Percentiles rank a stretch among this genome's conserved stretches.
These are phyloP conservation scores for Leccinum griseonigrum DNA, from an alignment of 1,284 basidiomycete genomes.

Conservation along the genomic window DNA sequence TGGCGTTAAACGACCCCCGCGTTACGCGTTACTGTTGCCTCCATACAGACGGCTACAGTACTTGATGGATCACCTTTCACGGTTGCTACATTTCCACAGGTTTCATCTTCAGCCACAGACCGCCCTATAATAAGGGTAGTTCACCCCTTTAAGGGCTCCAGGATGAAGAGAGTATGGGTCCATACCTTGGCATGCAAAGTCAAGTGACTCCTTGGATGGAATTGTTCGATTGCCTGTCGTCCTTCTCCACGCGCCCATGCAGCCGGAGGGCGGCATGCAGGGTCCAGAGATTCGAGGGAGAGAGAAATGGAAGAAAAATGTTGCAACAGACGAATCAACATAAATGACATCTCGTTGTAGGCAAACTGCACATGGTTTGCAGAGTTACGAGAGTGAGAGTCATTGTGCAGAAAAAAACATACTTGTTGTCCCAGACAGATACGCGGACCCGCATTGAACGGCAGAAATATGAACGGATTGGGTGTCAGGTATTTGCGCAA, in stretches of 20 bases:
- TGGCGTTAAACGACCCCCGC: no score
- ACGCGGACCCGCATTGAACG: conserved; percentile 49
- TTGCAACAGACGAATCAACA: conserved; percentile 64
- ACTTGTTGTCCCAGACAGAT: conserved; percentile 45
- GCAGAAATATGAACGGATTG: conserved; percentile 46
- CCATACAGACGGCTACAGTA: no score
- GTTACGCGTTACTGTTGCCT: no score
- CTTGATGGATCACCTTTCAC: not conserved
- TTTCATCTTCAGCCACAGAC: conserved; percentile 32
- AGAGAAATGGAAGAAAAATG: conserved; percentile 48
- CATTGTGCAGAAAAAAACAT: not conserved
- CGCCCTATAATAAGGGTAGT: conserved; percentile 16
- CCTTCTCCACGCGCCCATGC: conserved; percentile 44
- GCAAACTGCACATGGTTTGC: conserved; percentile 46
- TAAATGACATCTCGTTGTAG: conserved; percentile 67
- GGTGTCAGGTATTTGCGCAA: conserved; percentile 29
- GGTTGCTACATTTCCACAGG: conserved; percentile 12
- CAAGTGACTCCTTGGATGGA: conserved; percentile 52
- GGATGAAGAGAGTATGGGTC: not conserved
- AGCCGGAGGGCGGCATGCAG: conserved; percentile 41
- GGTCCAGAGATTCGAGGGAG: conserved; percentile 45
- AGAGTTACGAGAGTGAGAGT: not conserved
- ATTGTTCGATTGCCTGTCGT: conserved; percentile 45
- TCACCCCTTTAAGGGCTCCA: not conserved
- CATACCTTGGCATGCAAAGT: conserved; percentile 48